Conservation (phyloP, 306 rosid genomes). For the Pyrus communis region DNA sequence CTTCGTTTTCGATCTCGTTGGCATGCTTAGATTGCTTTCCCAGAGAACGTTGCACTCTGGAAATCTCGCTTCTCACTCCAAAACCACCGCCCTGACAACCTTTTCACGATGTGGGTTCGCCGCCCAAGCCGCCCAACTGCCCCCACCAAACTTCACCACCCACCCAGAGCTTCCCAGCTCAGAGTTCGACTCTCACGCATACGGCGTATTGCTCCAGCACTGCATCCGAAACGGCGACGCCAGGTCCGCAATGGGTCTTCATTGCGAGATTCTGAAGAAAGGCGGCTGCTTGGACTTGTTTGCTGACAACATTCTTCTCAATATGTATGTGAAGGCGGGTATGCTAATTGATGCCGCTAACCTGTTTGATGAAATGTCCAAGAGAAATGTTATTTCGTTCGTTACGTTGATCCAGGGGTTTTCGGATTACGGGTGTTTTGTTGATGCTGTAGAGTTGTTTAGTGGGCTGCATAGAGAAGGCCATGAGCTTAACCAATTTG, state of each 20-base stretch:
- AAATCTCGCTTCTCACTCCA: conserved; percentile 1
- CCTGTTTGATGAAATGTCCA: conserved; percentile 40
- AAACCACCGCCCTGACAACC: neutral
- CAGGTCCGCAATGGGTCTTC: conserved; percentile 21
- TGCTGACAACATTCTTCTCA: conserved; percentile 33
- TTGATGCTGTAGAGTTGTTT: conserved; percentile 29
- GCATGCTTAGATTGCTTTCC: conserved; percentile 21
- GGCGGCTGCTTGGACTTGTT: conserved; percentile 40
- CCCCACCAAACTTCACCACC: conserved; percentile 5
- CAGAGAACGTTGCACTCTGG: neutral
- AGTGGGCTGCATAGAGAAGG: conserved; percentile 38
- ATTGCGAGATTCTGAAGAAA: conserved; percentile 30
- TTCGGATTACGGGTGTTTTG: conserved; percentile 10
- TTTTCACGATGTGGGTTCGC: conserved; percentile 6
- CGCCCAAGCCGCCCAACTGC: neutral
- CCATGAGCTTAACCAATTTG: conserved; percentile 40
- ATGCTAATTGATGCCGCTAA: conserved; percentile 13
- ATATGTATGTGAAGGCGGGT: conserved; percentile 26
- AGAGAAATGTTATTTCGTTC: conserved; percentile 35
- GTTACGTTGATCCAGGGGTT: conserved; percentile 41
- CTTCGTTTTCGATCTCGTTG: neutral
- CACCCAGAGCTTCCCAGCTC: conserved; percentile 5
- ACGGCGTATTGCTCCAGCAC: conserved; percentile 26
- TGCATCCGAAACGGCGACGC: conserved; percentile 22
- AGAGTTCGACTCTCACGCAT: conserved; percentile 32